These are phyloP conservation scores for Phytophthora pinifolia DNA, from an alignment of 352 stramenopile genomes.

Conservation along the genomic window DNA sequence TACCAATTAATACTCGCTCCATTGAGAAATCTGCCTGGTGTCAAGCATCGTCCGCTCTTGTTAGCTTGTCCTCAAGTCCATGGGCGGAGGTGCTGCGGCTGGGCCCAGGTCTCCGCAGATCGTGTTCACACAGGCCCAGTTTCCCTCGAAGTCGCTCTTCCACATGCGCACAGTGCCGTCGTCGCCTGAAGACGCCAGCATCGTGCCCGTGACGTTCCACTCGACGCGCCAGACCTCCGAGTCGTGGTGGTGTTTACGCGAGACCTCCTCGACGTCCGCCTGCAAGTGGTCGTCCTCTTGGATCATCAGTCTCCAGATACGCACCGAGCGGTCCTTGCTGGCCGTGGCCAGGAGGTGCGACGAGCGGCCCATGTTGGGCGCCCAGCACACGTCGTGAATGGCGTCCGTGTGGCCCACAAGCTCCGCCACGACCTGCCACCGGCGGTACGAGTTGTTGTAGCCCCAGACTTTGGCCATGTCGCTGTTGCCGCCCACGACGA, in stretches of 20 bases:
- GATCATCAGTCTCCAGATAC: conserved; percentile 85
- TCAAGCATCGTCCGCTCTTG: not conserved
- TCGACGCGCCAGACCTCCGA: conserved; percentile 95
- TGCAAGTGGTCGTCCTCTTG: conserved; percentile 61
- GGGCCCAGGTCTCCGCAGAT: conserved; percentile 73
- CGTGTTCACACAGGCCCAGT: conserved; percentile 92
- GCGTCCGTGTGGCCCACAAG: conserved; percentile 84
- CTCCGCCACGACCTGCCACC: conserved; percentile 86
- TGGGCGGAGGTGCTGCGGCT: conserved; percentile 29
- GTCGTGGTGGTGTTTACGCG: conserved; percentile 82
- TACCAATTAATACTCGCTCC: conserved; percentile 21
- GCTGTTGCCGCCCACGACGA: conserved; percentile 92
- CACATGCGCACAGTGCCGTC: conserved; percentile 95
- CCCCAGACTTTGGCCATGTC: conserved; percentile 90
- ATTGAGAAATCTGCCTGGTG: conserved; percentile 4
- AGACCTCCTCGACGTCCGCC: conserved; percentile 72
- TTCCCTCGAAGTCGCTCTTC: conserved; percentile 92
- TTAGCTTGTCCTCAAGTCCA: conserved; percentile 38
- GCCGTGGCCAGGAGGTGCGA: conserved; percentile 94
- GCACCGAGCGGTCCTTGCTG: conserved; percentile 91
- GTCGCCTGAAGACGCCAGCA: conserved; percentile 93
- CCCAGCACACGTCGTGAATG: conserved; percentile 96
- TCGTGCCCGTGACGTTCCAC: conserved; percentile 97
- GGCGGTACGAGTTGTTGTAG: conserved; percentile 87
- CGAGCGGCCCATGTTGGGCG: conserved; percentile 93